These are phyloP conservation scores for Paraphaeosphaeria minitans DNA, from an alignment of 2,329 filamentous ascomycete species.

Conservation along the genomic window DNA sequence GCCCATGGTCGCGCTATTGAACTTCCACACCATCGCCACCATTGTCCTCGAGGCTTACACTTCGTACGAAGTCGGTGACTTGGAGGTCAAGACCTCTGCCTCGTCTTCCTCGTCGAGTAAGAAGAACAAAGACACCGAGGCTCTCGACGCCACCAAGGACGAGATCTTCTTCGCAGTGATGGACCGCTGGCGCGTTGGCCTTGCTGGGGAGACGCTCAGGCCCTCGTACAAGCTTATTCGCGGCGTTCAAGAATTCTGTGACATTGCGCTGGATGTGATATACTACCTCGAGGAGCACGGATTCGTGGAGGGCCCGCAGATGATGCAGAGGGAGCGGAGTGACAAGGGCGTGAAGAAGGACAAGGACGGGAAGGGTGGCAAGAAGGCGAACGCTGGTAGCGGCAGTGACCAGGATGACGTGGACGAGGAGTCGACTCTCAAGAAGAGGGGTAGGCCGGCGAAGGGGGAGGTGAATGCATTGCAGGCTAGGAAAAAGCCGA, in stretches of 20 bases:
- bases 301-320: slow-evolving; percentile 10
- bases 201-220: slow-evolving; percentile 18
- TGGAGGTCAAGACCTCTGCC: slow-evolving; percentile 3
- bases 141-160: slow-evolving; percentile 27
- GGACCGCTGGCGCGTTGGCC: slow-evolving; percentile 39
- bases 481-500: slow-evolving; percentile 27
- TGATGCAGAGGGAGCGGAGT: slow-evolving; percentile 15
- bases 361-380: not conserved
- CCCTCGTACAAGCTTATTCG: slow-evolving; percentile 26
- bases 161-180: slow-evolving; percentile 41
- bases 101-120: not conserved
- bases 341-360: slow-evolving; percentile 27
- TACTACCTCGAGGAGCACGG: slow-evolving; percentile 39
- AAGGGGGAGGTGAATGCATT: slow-evolving; percentile 16
- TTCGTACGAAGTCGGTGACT: slow-evolving; percentile 34
- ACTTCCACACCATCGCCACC: slow-evolving; percentile 42
- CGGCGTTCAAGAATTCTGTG: slow-evolving; percentile 41
- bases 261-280: slow-evolving; percentile 37
- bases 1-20: slow-evolving; percentile 32
- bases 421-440: slow-evolving; percentile 2
- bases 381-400: not conserved
- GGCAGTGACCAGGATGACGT: slow-evolving; percentile 4
- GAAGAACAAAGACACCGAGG: slow-evolving; percentile 3
- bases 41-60: slow-evolving; percentile 38
- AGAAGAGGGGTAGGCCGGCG: slow-evolving; percentile 10